Evolutionary conservation across 1,284 basidiomycete species (phyloP).

Genomic region (Rhodofomes roseus): DNA sequence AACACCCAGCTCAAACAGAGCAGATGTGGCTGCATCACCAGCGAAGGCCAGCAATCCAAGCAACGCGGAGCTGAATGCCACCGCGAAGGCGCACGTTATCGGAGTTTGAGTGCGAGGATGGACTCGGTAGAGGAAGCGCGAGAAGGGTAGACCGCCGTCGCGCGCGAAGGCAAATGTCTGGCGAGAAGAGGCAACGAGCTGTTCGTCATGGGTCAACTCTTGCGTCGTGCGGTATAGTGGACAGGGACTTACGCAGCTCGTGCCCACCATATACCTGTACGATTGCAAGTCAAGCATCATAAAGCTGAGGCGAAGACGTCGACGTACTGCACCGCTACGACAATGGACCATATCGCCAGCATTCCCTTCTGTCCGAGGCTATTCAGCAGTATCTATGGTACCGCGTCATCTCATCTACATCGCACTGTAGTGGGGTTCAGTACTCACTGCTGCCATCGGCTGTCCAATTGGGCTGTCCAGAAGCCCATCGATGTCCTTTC

Average conservation of each 20-base stretch:
- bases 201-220: neutral
- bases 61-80: slow-evolving; percentile 40
- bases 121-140: slow-evolving; percentile 63
- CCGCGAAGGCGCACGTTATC: slow-evolving; percentile 65
- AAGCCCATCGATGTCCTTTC: slow-evolving; percentile 53
- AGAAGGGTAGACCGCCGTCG: slow-evolving; percentile 72
- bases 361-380: slow-evolving; percentile 63
- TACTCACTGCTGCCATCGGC: slow-evolving; percentile 27
- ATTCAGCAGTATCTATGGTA: slow-evolving; percentile 57
- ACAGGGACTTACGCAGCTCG: slow-evolving; percentile 42
- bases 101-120: slow-evolving; percentile 61
- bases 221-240: neutral
- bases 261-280: slow-evolving; percentile 69
- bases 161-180: slow-evolving; percentile 66
- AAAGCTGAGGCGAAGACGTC: too few species aligned
- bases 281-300: neutral
- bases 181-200: slow-evolving; percentile 46
- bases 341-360: slow-evolving; percentile 59
- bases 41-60: slow-evolving; percentile 65
- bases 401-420: too few species aligned
- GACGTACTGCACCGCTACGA: slow-evolving; percentile 61
- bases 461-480: slow-evolving; percentile 59
- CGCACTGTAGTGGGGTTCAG: too few species aligned
- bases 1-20: slow-evolving; percentile 60
- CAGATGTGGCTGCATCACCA: slow-evolving; percentile 59